Evolutionary conservation across 345 rosid genomes (phyloP), one percentile per base, ranked within the genome.

Genomic region (Cardiospermum halicacabum): DNA sequence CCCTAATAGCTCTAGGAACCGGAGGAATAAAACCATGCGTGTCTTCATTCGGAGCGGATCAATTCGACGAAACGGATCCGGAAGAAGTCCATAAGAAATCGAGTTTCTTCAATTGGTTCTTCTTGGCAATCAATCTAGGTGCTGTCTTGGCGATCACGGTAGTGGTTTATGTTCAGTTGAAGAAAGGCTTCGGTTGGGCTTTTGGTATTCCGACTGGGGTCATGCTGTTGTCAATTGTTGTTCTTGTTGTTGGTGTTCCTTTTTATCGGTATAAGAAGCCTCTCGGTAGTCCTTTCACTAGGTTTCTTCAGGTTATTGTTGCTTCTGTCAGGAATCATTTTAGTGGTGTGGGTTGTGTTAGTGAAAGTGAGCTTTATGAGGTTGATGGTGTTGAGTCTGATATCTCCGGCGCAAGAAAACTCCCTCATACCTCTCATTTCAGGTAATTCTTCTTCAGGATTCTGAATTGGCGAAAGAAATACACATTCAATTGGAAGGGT

Each of bases 1-100:
- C 69, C 49, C 82, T 78, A 4, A 80, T 82, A 53, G 82, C 92
- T 30, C 69, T 86, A 0, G 89, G 89, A 6, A 82, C 87, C 3
- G 86, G 86, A 1, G 86, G 86, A 2, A 87, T 82, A 75, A 84
- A 82, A 78, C 87, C 92, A 15, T 70, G 86, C 58, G 81, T 87
- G 53, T 84, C 86, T 19, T 74, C 83, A 2, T 77, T 84, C n/a
- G 86, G 85, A 7, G 83, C 87, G 0, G 88, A 87, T 62, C 89
- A 82, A 62, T 87, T 77, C 55, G 89, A 84, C 51, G 87, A 73
- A 69, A 73, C 77, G 2, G 88, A 87, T 66, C 26, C 37, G 16
- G 68, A 69, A 43, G 92, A 87, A 71, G 71, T 45, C 28, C 47
- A 16, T 3, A 51, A 65, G 65, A 87, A 84, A 62, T 75, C 28